These are phyloP conservation scores for Polygonum maritimum DNA, from an alignment of 148 eudicot species.

Conservation along the genomic window DNA sequence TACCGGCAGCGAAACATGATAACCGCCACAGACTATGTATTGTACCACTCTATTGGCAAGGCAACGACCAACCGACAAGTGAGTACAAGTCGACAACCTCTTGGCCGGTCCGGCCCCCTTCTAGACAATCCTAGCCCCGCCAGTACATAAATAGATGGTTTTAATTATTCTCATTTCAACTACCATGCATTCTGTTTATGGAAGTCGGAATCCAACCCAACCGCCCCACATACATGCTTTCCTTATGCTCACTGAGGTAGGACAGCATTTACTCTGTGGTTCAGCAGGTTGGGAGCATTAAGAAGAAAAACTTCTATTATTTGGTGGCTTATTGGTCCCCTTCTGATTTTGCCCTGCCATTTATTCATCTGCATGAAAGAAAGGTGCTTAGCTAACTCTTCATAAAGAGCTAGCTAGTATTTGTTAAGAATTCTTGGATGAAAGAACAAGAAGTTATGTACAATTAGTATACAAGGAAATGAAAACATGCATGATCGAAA, in stretches of 20 bases:
- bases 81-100: too few species aligned
- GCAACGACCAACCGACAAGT: too few species aligned
- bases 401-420: background rate
- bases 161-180: background rate
- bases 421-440: background rate
- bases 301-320: background rate
- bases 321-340: slow-evolving; percentile 5
- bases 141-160: too few species aligned
- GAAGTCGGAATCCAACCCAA: slow-evolving; percentile 3
- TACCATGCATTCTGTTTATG: background rate
- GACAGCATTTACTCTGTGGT: slow-evolving; percentile 3
- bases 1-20: too few species aligned
- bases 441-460: background rate
- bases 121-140: too few species aligned
- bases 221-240: background rate
- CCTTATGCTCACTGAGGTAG: slow-evolving; percentile 7
- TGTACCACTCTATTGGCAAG: too few species aligned
- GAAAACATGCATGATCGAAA: background rate
- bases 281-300: background rate
- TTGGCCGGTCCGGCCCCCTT: too few species aligned
- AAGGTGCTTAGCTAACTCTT: background rate
- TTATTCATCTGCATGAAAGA: background rate
- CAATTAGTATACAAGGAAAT: background rate
- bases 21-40: too few species aligned
- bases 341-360: background rate